Conservation (phyloP, 331 rosid genomes). For the Arachis monticola region DNA sequence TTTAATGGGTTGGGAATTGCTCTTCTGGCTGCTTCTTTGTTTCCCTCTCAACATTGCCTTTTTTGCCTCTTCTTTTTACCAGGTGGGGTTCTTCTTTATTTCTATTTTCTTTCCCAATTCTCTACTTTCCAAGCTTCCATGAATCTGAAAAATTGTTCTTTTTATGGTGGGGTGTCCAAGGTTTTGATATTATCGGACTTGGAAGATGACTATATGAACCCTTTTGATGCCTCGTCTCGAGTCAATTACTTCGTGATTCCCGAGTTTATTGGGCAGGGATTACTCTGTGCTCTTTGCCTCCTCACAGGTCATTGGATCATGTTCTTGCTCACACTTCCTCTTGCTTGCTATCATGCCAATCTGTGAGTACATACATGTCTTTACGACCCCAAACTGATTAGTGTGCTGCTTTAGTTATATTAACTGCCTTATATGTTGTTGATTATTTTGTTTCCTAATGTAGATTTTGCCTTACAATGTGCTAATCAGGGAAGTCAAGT, state of each 20-base stretch:
- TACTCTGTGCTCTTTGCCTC: slow-evolving; percentile 63
- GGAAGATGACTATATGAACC: slow-evolving; percentile 83
- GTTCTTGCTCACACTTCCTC: slow-evolving; percentile 76
- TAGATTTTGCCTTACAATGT: not conserved
- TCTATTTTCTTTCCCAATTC: not conserved
- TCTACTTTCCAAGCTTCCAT: not conserved
- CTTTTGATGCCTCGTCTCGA: slow-evolving; percentile 72
- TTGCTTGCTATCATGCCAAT: slow-evolving; percentile 57
- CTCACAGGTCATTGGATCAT: slow-evolving; percentile 80
- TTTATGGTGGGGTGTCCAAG: slow-evolving; percentile 42
- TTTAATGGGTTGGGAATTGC: slow-evolving; percentile 64
- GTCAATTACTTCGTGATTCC: slow-evolving; percentile 71
- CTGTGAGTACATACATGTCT: slow-evolving; percentile 58
- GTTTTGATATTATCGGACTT: slow-evolving; percentile 77
- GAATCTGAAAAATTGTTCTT: not conserved
- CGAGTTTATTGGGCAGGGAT: slow-evolving; percentile 69
- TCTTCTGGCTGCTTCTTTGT: slow-evolving; percentile 60
- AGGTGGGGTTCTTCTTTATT: slow-evolving; percentile 44
- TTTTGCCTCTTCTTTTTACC: slow-evolving; percentile 75
- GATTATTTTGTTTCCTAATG: not conserved
- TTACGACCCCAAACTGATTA: not conserved
- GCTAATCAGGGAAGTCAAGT: not conserved
- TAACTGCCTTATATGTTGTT: not conserved
- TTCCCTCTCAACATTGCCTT: slow-evolving; percentile 71
- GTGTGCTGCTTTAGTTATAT: slow-evolving; percentile 13